Evolutionary conservation across 805 yeast genomes (phyloP), one percentile per base, ranked within the genome.

Genomic region (Metschnikowia similis): DNA sequence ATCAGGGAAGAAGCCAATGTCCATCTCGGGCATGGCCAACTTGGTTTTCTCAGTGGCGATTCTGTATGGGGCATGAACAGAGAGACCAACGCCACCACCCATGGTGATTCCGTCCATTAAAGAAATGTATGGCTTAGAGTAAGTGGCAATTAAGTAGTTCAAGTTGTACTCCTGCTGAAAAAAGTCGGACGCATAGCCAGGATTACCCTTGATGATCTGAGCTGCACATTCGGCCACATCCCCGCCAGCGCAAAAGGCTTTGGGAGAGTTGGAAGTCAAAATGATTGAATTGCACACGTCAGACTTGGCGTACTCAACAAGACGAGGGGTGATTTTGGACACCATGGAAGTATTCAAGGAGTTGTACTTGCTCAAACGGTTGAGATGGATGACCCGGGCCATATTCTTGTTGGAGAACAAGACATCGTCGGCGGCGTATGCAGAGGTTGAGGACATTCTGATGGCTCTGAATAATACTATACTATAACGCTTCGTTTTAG

Each of bases 11-110:
- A 89, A 89, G 1, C 99, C 99, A 66, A 94, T 94, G 62, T 88
- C 90, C 77, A 95, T 87, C 70, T 94, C 98, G 8, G 99, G 98
- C 99, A 94, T 94, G 54, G 98, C 96, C 71, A 90, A 80, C 65
- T 84, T 79, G 9, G 98, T 91, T 60, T 81, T 79, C 60, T 92
- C 97, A 38, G 96, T 87, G n/a, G 95, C 96, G 35, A 94, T 73
- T 63, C 98, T 82, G 75, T 92, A 92, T 3, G 97, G 92, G 10
- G 89, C 85, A 69, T 94, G 98, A 38, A 89, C 85, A 0, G 92
- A 77, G 41, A 94, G 72, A 4, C 99, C 98, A 40, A 90, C 96
- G 59, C 98, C 98, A 47, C 98, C 98, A 48, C 98, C 99, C 96
- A 94, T 89, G 28, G 92, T 89, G 59, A 92, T 88, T 21, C 98